These are phyloP conservation scores for Tilletiopsis washingtonensis DNA, from an alignment of 1,284 basidiomycete species.

Conservation along the genomic window DNA sequence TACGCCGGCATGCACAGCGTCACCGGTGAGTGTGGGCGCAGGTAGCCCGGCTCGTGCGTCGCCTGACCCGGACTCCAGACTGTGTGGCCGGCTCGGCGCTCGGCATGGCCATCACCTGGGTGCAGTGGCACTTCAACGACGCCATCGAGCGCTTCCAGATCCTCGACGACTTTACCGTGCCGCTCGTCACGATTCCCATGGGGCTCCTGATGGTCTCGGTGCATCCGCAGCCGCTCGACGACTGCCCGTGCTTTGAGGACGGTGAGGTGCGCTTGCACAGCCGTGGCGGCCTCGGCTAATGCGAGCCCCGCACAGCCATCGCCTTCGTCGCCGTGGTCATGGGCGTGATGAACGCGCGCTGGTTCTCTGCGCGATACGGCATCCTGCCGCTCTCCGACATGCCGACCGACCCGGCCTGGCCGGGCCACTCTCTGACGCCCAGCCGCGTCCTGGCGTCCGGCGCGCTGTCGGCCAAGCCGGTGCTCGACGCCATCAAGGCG, in stretches of 20 bases:
- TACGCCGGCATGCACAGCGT: constrained; percentile 56
- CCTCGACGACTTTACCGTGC: constrained; percentile 53
- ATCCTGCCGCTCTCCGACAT: too few species aligned
- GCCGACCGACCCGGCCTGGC: too few species aligned
- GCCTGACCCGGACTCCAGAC: constrained; percentile 18
- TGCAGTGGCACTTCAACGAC: constrained; percentile 50
- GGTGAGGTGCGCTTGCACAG: not conserved
- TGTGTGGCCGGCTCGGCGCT: constrained; percentile 42
- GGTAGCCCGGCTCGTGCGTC: not conserved
- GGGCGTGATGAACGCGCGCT: constrained; percentile 65
- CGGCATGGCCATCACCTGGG: constrained; percentile 27
- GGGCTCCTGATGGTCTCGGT: constrained; percentile 66
- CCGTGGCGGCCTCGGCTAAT: not conserved
- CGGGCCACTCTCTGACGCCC: too few species aligned
- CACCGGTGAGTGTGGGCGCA: constrained; percentile 12
- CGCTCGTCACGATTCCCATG: constrained; percentile 60
- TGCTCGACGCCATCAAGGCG: too few species aligned
- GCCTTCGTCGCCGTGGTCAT: constrained; percentile 78
- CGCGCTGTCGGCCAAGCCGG: too few species aligned
- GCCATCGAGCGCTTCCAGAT: constrained; percentile 45
- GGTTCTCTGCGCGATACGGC: too few species aligned
- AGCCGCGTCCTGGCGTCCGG: too few species aligned
- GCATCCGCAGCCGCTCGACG: constrained; percentile 78
- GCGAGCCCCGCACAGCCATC: constrained; percentile 51
- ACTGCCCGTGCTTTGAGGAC: constrained; percentile 97